phyloP scores from a whole-genome alignment of 129 eudicot genomes.

The Pseudognaphalium luteoalbum region DNA sequence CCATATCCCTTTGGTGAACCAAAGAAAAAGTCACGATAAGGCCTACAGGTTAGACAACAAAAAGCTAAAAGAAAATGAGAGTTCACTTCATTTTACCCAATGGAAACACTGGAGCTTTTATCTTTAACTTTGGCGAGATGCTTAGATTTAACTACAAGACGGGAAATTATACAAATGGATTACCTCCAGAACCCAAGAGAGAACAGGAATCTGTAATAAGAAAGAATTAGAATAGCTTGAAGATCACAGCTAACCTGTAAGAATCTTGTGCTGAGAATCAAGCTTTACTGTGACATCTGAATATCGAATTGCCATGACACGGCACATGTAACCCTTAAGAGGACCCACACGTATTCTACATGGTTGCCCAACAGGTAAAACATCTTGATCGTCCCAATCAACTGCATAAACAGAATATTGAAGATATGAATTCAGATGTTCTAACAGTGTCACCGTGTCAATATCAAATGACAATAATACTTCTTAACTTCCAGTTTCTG shows the following conservation, averaged over 20 bases:
- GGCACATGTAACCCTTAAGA: slow-evolving; percentile 83
- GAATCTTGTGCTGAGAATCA: slow-evolving; percentile 81
- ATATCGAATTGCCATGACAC: slow-evolving; percentile 71
- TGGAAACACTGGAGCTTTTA: not conserved
- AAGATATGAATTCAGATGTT: not conserved
- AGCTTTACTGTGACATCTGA: slow-evolving; percentile 86
- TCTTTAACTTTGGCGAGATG: slow-evolving; percentile 69
- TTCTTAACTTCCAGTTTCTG: slow-evolving; percentile 51
- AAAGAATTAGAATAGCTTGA: not conserved
- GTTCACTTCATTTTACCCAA: slow-evolving; percentile 42
- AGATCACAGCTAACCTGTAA: slow-evolving; percentile 56
- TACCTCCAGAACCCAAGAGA: slow-evolving; percentile 1
- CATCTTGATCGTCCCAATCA: slow-evolving; percentile 49
- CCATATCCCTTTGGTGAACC: slow-evolving; percentile 43
- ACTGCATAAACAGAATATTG: slow-evolving; percentile 42
- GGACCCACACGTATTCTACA: slow-evolving; percentile 86
- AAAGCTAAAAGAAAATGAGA: not conserved
- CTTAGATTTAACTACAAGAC: slow-evolving; percentile 65
- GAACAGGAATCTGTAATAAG: not conserved
- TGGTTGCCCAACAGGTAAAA: slow-evolving; percentile 74
- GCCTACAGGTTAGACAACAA: slow-evolving; percentile 14
- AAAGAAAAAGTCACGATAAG: slow-evolving; percentile 21
- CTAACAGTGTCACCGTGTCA: not conserved
- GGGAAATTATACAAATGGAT: not conserved
- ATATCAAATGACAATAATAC: not conserved